Percentiles rank a stretch among this genome's conserved stretches.
phyloP scores from a whole-genome alignment of 2,329 filamentous ascomycete genomes.

The Xylaria sp. region DNA sequence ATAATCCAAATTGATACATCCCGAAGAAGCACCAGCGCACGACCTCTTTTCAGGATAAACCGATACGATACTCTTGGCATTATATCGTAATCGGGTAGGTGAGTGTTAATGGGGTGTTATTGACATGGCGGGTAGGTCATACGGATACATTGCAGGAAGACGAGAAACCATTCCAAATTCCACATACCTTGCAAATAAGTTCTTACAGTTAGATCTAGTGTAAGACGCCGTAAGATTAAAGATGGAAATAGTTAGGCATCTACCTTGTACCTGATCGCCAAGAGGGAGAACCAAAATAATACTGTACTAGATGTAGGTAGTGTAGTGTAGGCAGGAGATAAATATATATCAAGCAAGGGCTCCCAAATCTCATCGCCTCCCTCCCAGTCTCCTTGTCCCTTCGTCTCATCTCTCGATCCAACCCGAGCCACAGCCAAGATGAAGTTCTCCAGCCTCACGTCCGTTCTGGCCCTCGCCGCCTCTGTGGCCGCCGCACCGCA shows the following conservation, averaged over 20 bases:
- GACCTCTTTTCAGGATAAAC: neutral
- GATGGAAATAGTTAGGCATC: neutral
- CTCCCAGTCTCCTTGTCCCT: neutral
- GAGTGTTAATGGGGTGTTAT: slow-evolving; percentile 8
- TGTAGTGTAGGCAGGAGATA: neutral
- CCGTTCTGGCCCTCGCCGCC: slow-evolving; percentile 31
- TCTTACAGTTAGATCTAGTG: slow-evolving; percentile 22
- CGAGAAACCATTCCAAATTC: slow-evolving; percentile 27
- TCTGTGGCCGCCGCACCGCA: slow-evolving; percentile 26
- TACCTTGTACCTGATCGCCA: neutral
- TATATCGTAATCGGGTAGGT: slow-evolving; percentile 15
- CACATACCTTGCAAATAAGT: slow-evolving; percentile 15
- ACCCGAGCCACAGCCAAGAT: slow-evolving; percentile 29
- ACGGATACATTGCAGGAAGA: slow-evolving; percentile 11
- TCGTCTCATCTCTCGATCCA: slow-evolving; percentile 15
- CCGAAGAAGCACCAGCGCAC: neutral
- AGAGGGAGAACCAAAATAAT: neutral
- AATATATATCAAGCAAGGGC: slow-evolving; percentile 29
- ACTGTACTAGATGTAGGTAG: neutral
- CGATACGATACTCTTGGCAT: slow-evolving; percentile 24
- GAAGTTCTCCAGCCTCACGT: slow-evolving; percentile 35
- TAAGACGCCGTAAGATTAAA: neutral
- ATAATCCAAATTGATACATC: slow-evolving; percentile 2
- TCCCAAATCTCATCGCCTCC: neutral
- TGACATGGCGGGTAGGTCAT: slow-evolving; percentile 1